phyloP scores from a whole-genome alignment of 164 flowering plant genomes.

The Magnolia changhungtana region DNA sequence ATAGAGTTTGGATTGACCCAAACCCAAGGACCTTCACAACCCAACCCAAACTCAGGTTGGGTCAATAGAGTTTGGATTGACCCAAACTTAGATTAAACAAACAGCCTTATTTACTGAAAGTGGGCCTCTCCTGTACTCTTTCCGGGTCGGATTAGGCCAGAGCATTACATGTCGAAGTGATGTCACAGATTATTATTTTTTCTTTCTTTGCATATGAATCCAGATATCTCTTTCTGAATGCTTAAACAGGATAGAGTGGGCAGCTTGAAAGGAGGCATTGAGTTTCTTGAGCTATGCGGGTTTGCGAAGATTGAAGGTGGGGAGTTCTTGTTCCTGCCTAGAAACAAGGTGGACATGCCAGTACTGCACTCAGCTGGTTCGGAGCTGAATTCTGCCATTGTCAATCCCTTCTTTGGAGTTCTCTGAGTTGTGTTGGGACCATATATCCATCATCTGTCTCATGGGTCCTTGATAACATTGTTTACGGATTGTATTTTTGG shows the following conservation, averaged over 20 bases:
- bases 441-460: background rate
- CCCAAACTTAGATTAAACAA: too few species aligned
- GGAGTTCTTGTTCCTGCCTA: constrained; percentile 55
- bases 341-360: constrained; percentile 56
- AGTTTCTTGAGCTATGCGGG: constrained; percentile 86
- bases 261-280: constrained; percentile 57
- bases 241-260: constrained; percentile 71
- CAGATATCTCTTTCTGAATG: background rate
- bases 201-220: background rate
- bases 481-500: background rate
- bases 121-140: too few species aligned
- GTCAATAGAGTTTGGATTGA: too few species aligned
- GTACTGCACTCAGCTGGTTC: constrained; percentile 49
- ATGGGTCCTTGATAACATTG: too few species aligned
- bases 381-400: constrained; percentile 39
- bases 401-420: constrained; percentile 42
- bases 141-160: too few species aligned
- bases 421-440: constrained; percentile 16
- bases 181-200: background rate
- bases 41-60: too few species aligned
- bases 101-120: too few species aligned
- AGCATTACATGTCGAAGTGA: background rate
- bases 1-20: too few species aligned
- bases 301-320: constrained; percentile 60
- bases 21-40: too few species aligned